Percentiles rank a stretch among this genome's conserved stretches.
phyloP scores from a whole-genome alignment of 306 rosid species.

The Vigna radiata region DNA sequence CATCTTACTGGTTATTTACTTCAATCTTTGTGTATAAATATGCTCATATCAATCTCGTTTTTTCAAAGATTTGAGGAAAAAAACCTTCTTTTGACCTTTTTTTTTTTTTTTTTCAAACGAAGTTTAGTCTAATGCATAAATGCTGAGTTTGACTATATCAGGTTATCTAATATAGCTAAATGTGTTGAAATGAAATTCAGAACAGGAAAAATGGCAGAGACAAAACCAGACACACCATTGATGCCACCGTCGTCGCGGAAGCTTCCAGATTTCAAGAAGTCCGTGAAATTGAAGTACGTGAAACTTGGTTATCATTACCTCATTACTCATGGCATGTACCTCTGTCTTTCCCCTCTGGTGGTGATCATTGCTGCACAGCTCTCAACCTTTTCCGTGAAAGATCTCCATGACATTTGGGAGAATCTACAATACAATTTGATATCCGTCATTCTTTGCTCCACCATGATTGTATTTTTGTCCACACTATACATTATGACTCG shows the following conservation, averaged over 20 bases:
- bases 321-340: constrained; percentile 85
- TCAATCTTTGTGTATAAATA: not conserved
- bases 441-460: constrained; percentile 70
- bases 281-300: constrained; percentile 80
- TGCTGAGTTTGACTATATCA: not conserved
- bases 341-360: constrained; percentile 72
- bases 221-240: constrained; percentile 61
- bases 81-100: not conserved
- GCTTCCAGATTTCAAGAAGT: constrained; percentile 82
- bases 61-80: not conserved
- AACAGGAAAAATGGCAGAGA: constrained; percentile 66
- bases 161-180: not conserved
- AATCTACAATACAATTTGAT: constrained; percentile 76
- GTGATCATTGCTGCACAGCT: constrained; percentile 74
- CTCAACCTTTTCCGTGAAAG: constrained; percentile 70
- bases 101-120: not conserved
- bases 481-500: constrained; percentile 75
- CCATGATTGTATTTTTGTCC: constrained; percentile 76
- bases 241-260: constrained; percentile 57
- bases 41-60: not conserved
- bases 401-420: constrained; percentile 76
- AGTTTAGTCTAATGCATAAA: not conserved
- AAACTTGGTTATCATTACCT: constrained; percentile 90
- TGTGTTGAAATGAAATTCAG: constrained; percentile 33
- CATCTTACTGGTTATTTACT: no score